These are phyloP conservation scores for Neurospora cerealis DNA, from an alignment of 495 filamentous ascomycete genomes.

Conservation along the genomic window DNA sequence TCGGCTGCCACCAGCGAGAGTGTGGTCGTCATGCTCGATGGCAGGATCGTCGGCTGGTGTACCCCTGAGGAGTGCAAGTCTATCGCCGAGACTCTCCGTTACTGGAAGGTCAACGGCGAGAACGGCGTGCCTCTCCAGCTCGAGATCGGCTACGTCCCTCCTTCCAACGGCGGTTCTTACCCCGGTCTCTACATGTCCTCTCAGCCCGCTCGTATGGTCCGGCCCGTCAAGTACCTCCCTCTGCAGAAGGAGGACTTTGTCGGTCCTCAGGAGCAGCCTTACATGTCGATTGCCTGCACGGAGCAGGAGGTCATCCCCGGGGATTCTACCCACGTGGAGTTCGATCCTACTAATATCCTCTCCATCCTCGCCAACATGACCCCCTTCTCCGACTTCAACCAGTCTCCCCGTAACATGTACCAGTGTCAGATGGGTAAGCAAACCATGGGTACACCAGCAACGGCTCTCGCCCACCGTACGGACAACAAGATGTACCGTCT, in stretches of 20 bases:
- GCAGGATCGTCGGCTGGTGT: constrained; percentile 82
- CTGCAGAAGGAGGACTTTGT: constrained; percentile 76
- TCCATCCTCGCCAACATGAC: constrained; percentile 98
- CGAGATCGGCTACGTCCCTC: constrained; percentile 86
- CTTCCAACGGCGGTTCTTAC: constrained; percentile 80
- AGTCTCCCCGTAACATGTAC: constrained; percentile 99
- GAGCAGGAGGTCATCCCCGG: constrained; percentile 75
- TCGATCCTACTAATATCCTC: constrained; percentile 90
- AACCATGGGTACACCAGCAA: constrained; percentile 93
- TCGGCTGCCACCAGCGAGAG: constrained; percentile 69
- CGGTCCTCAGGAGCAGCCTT: constrained; percentile 91
- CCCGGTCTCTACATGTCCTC: constrained; percentile 94
- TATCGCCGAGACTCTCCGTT: constrained; percentile 74
- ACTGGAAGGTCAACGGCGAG: constrained; percentile 92
- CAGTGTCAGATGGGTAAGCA: constrained; percentile 99
- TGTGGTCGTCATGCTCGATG: constrained; percentile 82
- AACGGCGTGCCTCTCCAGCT: constrained; percentile 75
- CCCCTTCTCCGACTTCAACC: constrained; percentile 97
- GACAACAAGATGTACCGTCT: constrained; percentile 96
- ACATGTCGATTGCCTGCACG: constrained; percentile 92
- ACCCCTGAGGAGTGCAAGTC: constrained; percentile 66
- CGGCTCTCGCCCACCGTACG: constrained; percentile 74
- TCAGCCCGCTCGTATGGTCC: constrained; percentile 71
- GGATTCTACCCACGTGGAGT: constrained; percentile 87
- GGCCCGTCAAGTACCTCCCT: constrained; percentile 86